Base-by-base conservation (phyloP, 2,329 filamentous ascomycete species). In the Apiospora malaysiana region DNA sequence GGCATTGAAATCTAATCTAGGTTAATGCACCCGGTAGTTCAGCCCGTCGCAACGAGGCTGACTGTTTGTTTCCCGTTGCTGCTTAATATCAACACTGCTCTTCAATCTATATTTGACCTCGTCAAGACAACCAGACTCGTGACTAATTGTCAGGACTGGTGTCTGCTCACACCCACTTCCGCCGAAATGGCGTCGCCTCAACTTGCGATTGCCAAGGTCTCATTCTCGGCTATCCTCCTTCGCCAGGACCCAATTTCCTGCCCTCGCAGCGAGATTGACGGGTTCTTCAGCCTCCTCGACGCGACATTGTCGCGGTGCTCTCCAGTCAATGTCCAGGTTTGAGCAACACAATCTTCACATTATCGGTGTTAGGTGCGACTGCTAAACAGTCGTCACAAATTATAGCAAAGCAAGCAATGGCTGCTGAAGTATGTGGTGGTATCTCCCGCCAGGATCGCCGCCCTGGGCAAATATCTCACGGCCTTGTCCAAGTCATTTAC, bases 371-470 rank as follows among this genome's bases (percentile, higher is more conserved):
- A 76, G 74, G 76, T 76, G 73, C 77, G 75, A 77, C 75, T 71
- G 74, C 78, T 79, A 80, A 80, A 79, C 77, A 70, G 75, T 80
- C 77, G 75, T 76, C 73, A 74, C 65, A 45, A 67, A 75, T 76
- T 71, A 83, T 89, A 97, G 94, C 93, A 90, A 86, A 95, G 93
- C 88, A 97, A 95, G 88, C 86, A 89, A 83, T 97, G 94, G 94
- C 91, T 95, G 77, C 83, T 94, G 79, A 87, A 88, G 76, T 89
- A 94, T 83, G 85, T 95, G 79, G 86, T 89, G 76, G 87, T 87
- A 71, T 96, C 94, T 72, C 81, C 88, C 70, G 84, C 87, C 75
- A 91, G 94, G 76, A 87, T 90, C 74, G 83, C 85, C 71, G 88
- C 91, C 56, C 83, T 97, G 75, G 92, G 89, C 75, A 95, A 94